Percentiles rank a stretch among this genome's conserved stretches.
These are phyloP conservation scores for Physcomitrellopsis africana DNA, from an alignment of 225 moss, liverwort and hornwort species.

Conservation along the genomic window DNA sequence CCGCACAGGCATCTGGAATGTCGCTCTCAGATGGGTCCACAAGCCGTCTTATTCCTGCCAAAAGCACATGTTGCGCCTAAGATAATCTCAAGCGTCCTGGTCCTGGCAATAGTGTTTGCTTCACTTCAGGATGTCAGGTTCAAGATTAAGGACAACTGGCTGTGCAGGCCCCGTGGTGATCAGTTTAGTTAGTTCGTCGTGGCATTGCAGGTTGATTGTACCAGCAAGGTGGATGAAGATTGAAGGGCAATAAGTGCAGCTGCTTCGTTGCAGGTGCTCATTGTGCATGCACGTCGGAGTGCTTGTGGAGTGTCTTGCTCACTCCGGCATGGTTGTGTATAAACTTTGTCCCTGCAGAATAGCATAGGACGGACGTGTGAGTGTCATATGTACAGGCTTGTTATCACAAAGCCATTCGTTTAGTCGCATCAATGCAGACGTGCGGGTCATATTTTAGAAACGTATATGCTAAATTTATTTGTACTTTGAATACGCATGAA, in stretches of 20 bases:
- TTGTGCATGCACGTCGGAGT: constrained; percentile 17
- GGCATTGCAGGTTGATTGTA: constrained; percentile 33
- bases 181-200: constrained; percentile 25
- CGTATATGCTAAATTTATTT: neutral
- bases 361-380: constrained; percentile 32
- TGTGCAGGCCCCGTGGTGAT: constrained; percentile 32
- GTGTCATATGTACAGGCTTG: constrained; percentile 43
- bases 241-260: constrained; percentile 29
- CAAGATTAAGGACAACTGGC: constrained; percentile 49
- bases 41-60: constrained; percentile 53
- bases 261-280: constrained; percentile 26
- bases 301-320: constrained; percentile 34
- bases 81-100: constrained; percentile 4
- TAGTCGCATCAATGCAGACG: constrained; percentile 41
- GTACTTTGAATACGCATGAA: no score
- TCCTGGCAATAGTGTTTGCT: constrained; percentile 33
- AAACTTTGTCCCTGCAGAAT: constrained; percentile 39
- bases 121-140: constrained; percentile 26
- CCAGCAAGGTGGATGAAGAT: constrained; percentile 16
- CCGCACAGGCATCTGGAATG: constrained; percentile 79
- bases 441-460: constrained; percentile 29
- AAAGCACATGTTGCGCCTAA: constrained; percentile 56
- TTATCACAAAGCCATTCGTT: constrained; percentile 42
- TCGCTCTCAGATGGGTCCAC: constrained; percentile 57
- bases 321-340: constrained; percentile 46